Evolutionary conservation across 805 yeast genomes (phyloP).

Genomic region (Candida piceae): DNA sequence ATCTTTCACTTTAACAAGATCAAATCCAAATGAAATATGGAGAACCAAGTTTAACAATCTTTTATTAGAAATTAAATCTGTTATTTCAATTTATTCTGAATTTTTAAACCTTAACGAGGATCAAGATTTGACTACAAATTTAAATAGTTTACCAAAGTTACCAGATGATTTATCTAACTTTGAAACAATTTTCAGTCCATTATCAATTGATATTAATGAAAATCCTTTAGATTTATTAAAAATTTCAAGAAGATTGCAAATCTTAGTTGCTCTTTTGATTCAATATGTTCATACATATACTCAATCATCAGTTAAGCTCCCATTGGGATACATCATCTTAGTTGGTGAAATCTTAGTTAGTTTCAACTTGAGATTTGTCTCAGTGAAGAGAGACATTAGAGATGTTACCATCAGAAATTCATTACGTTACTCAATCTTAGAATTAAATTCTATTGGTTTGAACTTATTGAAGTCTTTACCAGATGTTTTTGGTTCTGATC

Average conservation of each 20-base stretch:
- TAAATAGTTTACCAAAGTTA: conserved; percentile 38
- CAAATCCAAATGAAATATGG: conserved; percentile 44
- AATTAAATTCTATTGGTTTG: conserved; percentile 43
- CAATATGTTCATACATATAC: conserved; percentile 49
- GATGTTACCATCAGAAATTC: conserved; percentile 43
- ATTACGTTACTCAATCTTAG: conserved; percentile 38
- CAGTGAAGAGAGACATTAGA: conserved; percentile 55
- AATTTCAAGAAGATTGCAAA: conserved; percentile 46
- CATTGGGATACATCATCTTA: conserved; percentile 52
- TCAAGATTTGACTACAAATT: conserved; percentile 36
- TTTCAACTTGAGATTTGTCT: conserved; percentile 49
- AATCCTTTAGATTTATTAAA: conserved; percentile 43
- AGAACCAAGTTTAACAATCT: conserved; percentile 40
- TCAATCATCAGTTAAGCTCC: conserved; percentile 45
- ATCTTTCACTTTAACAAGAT: conserved; percentile 52
- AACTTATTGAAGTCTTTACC: conserved; percentile 35
- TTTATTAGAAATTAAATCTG: conserved; percentile 49
- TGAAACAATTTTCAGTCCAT: conserved; percentile 37
- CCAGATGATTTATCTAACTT: conserved; percentile 14
- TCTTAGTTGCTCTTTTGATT: conserved; percentile 41
- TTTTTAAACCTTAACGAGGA: conserved; percentile 57
- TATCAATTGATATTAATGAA: conserved; percentile 55
- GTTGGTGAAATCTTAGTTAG: conserved; percentile 51
- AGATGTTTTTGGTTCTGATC: conserved; percentile 31
- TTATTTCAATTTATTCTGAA: conserved; percentile 51